Evolutionary conservation across 352 stramenopile species (phyloP).

Genomic region (Phytophthora chlamydospora): DNA sequence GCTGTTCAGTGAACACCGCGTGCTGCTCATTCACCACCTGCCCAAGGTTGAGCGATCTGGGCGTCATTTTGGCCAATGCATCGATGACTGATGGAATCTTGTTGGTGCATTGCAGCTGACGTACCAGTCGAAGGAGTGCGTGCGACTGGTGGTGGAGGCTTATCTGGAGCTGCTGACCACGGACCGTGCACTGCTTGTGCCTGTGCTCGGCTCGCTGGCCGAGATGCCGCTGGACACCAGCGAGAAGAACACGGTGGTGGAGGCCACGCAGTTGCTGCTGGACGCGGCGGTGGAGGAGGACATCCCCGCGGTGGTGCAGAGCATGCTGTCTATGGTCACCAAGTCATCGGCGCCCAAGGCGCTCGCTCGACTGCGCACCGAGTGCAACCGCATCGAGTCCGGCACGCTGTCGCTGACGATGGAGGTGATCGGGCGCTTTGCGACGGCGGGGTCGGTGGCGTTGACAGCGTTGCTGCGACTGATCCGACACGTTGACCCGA

Average conservation of each 20-base stretch:
- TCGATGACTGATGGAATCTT: not conserved
- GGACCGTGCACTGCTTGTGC: constrained; percentile 78
- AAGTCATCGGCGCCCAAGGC: constrained; percentile 50
- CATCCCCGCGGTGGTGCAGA: constrained; percentile 78
- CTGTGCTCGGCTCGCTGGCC: constrained; percentile 77
- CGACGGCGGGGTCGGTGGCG: constrained; percentile 52
- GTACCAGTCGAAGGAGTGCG: constrained; percentile 82
- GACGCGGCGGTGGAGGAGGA: constrained; percentile 80
- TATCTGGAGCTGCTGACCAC: constrained; percentile 80
- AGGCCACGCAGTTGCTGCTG: constrained; percentile 71
- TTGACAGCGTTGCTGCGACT: constrained; percentile 54
- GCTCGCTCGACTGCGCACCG: constrained; percentile 55
- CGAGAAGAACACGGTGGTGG: constrained; percentile 73
- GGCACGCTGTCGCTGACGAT: constrained; percentile 62
- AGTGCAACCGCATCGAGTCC: constrained; percentile 65
- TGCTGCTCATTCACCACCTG: constrained; percentile 82
- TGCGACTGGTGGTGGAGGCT: constrained; percentile 72
- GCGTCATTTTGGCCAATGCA: not conserved
- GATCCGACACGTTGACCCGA: constrained; percentile 48
- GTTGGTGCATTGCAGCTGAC: constrained; percentile 54
- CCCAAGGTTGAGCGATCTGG: constrained; percentile 52
- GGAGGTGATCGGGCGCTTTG: constrained; percentile 71
- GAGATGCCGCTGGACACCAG: constrained; percentile 67
- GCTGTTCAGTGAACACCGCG: constrained; percentile 74
- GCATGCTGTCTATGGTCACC: constrained; percentile 76